These are phyloP conservation scores for Scenedesmus sp. DNA, from an alignment of 163 green algal species.

Conservation along the genomic window DNA sequence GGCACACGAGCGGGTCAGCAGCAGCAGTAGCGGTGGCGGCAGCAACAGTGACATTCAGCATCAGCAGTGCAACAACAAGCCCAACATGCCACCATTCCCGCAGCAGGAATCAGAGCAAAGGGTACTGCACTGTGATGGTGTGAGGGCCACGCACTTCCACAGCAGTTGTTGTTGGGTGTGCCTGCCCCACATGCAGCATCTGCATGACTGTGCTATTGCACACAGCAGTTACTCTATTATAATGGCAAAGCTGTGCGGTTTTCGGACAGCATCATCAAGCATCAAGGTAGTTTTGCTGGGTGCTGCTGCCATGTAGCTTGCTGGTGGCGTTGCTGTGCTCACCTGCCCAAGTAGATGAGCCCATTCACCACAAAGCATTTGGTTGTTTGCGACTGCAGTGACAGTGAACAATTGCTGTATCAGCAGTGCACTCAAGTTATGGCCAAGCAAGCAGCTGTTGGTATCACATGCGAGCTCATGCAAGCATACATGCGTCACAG, in stretches of 20 bases:
- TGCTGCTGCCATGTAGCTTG: not conserved
- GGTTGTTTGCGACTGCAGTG: slow-evolving; percentile 29
- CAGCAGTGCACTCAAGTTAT: slow-evolving; percentile 57
- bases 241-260: too few species aligned
- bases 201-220: too few species aligned
- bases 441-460: not conserved
- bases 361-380: slow-evolving; percentile 79
- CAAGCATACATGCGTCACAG: not conserved
- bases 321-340: not conserved
- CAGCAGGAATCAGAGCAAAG: not conserved
- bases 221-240: too few species aligned
- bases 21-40: not conserved
- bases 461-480: too few species aligned
- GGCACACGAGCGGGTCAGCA: not conserved
- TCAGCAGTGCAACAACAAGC: too few species aligned
- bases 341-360: slow-evolving; percentile 83
- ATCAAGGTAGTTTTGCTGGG: too few species aligned
- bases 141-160: too few species aligned
- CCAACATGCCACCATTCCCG: too few species aligned
- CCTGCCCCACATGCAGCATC: too few species aligned
- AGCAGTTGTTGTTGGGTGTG: too few species aligned
- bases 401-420: slow-evolving; percentile 22
- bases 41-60: not conserved
- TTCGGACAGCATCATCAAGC: too few species aligned
- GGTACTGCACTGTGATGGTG: not conserved